Evolutionary conservation across 345 rosid genomes (phyloP).

Genomic region (Rhizophora mangle): DNA sequence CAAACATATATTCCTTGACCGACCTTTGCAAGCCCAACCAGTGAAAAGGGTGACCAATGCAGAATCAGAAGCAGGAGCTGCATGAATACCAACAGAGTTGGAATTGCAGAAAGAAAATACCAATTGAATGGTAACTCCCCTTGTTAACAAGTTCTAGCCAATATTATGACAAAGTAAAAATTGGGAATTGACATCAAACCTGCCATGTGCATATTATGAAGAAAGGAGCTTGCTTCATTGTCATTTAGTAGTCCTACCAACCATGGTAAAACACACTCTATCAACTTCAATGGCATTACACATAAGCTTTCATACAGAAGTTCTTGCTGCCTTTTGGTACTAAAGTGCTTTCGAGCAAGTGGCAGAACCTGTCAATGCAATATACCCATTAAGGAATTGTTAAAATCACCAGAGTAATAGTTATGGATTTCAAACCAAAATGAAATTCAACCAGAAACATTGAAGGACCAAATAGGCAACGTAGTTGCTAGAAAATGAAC

Average conservation of each 20-base stretch:
- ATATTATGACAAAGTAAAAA: slow-evolving; percentile 4
- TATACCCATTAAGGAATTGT: slow-evolving; percentile 1
- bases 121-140: not conserved
- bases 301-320: slow-evolving; percentile 59
- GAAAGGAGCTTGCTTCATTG: slow-evolving; percentile 47
- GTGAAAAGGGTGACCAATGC: slow-evolving; percentile 57
- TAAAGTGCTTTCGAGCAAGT: slow-evolving; percentile 57
- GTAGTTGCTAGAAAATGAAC: slow-evolving; percentile 5
- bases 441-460: not conserved
- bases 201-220: slow-evolving; percentile 55
- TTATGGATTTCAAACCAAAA: not conserved
- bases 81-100: slow-evolving; percentile 24
- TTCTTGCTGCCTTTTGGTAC: slow-evolving; percentile 52
- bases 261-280: slow-evolving; percentile 62
- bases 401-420: not conserved
- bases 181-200: slow-evolving; percentile 26
- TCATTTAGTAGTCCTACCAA: slow-evolving; percentile 48
- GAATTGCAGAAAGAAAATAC: slow-evolving; percentile 10
- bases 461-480: not conserved
- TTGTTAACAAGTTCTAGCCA: not conserved
- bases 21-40: slow-evolving; percentile 64
- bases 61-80: slow-evolving; percentile 57
- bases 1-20: slow-evolving; percentile 37
- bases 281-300: slow-evolving; percentile 58
- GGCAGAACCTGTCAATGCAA: slow-evolving; percentile 48